These are phyloP conservation scores for Ricinus communis DNA, from an alignment of 345 rosid genomes.

Conservation along the genomic window DNA sequence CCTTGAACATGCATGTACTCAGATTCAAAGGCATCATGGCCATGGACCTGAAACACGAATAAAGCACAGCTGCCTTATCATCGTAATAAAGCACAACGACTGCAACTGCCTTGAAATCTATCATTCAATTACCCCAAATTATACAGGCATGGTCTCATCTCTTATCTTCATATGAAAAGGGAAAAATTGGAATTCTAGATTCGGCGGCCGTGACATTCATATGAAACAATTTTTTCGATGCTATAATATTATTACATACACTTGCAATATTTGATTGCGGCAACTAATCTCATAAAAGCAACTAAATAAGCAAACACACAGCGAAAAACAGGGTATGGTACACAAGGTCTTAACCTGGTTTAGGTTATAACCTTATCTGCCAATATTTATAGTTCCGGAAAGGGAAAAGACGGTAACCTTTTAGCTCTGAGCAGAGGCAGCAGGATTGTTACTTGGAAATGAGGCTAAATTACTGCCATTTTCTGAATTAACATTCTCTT, in stretches of 20 bases:
- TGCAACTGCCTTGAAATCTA: neutral
- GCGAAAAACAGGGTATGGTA: neutral
- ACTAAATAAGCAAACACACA: constrained; percentile 10
- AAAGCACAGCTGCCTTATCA: neutral
- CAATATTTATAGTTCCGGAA: neutral
- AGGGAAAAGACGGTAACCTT: constrained; percentile 8
- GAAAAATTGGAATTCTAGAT: neutral
- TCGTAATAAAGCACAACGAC: neutral
- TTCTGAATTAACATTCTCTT: constrained; percentile 55
- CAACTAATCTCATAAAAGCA: constrained; percentile 8
- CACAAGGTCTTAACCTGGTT: constrained; percentile 11
- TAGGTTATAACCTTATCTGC: constrained; percentile 11
- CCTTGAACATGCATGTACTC: no score
- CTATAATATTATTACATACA: constrained; percentile 30
- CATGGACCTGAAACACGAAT: neutral
- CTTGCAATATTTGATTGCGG: constrained; percentile 21
- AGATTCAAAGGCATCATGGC: neutral
- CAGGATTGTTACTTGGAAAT: constrained; percentile 50
- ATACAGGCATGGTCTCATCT: neutral
- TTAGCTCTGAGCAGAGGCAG: constrained; percentile 85
- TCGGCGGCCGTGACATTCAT: constrained; percentile 16
- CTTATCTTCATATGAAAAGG: neutral
- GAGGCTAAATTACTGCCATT: constrained; percentile 46
- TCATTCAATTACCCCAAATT: neutral
- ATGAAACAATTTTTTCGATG: constrained; percentile 16